Evolutionary conservation across 768 basidiomycete species (phyloP).

Genomic region (Boletellus sp.): DNA sequence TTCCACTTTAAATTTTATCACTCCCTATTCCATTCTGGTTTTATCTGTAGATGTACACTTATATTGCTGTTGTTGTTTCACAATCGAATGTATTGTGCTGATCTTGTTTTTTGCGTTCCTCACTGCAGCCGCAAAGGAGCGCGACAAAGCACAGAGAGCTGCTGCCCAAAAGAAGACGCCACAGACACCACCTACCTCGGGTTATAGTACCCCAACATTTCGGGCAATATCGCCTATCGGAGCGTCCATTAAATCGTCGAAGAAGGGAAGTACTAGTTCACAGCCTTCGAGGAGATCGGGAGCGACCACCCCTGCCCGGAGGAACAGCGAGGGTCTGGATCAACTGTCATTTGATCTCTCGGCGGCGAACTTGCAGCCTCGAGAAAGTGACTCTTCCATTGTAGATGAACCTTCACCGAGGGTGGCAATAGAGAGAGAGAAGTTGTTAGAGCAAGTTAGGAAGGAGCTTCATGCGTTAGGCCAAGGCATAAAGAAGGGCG

Average conservation of each 20-base stretch:
- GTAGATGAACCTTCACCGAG: conserved; percentile 56
- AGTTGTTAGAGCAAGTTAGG: conserved; percentile 77
- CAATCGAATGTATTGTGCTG: conserved; percentile 38
- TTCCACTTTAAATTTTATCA: conserved; percentile 10
- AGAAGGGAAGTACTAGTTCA: conserved; percentile 34
- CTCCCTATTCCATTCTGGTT: conserved; percentile 14
- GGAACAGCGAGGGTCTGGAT: conserved; percentile 37
- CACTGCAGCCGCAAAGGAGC: conserved; percentile 70
- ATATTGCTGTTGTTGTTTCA: conserved; percentile 27
- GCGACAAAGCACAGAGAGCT: conserved; percentile 67
- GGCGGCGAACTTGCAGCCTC: conserved; percentile 60
- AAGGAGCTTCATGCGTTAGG: conserved; percentile 45
- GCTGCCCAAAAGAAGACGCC: conserved; percentile 41
- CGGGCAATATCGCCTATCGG: conserved; percentile 41
- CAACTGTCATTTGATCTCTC: conserved; percentile 69
- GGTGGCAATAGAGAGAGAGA: conserved; percentile 69
- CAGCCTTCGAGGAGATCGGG: conserved; percentile 38
- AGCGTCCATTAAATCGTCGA: conserved; percentile 41
- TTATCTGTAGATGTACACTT: conserved; percentile 26
- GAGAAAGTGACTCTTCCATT: conserved; percentile 36
- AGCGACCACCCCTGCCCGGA: conserved; percentile 40
- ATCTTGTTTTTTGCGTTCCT: conserved; percentile 33
- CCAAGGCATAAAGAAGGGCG: conserved; percentile 56
- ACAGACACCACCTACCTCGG: conserved; percentile 35
- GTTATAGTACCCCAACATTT: conserved; percentile 38